Evolutionary conservation across 2,329 filamentous ascomycete genomes (phyloP), one percentile per base, ranked within the genome.

Genomic region (Penicillium sp.): DNA sequence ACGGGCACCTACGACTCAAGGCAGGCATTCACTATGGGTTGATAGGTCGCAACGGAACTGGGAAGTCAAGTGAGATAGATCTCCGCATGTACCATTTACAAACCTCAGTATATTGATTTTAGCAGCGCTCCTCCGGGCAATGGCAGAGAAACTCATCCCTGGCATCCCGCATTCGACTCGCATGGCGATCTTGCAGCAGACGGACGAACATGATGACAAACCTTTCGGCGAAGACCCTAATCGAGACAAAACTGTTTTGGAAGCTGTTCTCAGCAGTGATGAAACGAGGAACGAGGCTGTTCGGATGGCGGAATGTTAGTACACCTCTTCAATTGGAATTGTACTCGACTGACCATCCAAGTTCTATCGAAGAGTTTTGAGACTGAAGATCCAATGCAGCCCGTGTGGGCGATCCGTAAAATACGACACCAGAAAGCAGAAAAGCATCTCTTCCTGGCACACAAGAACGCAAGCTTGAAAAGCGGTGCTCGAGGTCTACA

Each of bases 11-110:
- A 35, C 83, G 86, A 25, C 75, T 95, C 3, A 89, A 93, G 60
- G 83, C 86, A 47, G 87, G 88, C 0, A 79, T 85, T 44, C 81
- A 88, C 57, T 95, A 95, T 77, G 90, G 89, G 0, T 77, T 95
- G 2, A 79, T 93, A 21, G 91, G 90, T 0, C 81, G 89, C 7
- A 95, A 95, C 72, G 90, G 90, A 0, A 88, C 86, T 2, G 91
- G 90, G 6, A 95, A 95, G 68, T 92, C 89, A 4, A 93, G 86
- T 87, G 72, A 23, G 65, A 53, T 3, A 25, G 18, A 21, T 18
- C 4, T 18, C 6, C 27, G 50, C 23, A 18, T 62, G 16, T 34
- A n/a, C 3, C 21, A 35, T 34, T n/a, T 56, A 29, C 27, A 4
- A 27, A 25, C 15, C 41, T 45, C 27, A 16, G 37, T 35, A 38